Evolutionary conservation across 2,329 filamentous ascomycete genomes (phyloP).

Genomic region (Fusarium praegraminearum): DNA sequence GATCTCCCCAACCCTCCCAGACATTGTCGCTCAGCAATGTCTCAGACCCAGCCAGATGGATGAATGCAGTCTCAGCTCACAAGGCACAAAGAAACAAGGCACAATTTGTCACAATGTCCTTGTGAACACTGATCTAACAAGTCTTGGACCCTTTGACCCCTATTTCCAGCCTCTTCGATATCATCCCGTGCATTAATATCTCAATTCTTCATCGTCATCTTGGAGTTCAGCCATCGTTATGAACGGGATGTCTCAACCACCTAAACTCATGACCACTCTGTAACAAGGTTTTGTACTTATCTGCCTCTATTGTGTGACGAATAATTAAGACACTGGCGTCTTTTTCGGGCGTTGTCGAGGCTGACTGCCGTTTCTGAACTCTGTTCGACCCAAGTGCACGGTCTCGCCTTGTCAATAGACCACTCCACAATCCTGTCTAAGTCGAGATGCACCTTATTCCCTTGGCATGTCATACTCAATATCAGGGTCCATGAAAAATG

Average conservation of each 20-base stretch:
- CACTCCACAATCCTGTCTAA: slow-evolving; percentile 34
- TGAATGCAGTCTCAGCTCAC: slow-evolving; percentile 5
- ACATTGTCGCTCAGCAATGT: slow-evolving; percentile 21
- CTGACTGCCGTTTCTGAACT: slow-evolving; percentile 8
- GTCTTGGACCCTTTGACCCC: accelerated
- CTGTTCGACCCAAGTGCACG: neutral
- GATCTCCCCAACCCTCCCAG: slow-evolving; percentile 13
- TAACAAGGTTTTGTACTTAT: neutral
- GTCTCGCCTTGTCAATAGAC: slow-evolving; percentile 30
- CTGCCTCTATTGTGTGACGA: neutral
- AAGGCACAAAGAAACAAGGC: neutral
- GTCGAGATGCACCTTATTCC: slow-evolving; percentile 20
- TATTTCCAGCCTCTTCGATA: neutral
- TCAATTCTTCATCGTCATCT: neutral
- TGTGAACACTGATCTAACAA: accelerated
- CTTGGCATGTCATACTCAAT: slow-evolving; percentile 15
- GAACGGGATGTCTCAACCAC: slow-evolving; percentile 1
- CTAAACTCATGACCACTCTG: slow-evolving; percentile 9
- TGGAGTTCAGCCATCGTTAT: neutral
- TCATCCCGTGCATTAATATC: neutral
- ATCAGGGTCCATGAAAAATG: neutral
- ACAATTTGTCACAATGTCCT: neutral
- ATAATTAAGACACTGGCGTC: neutral
- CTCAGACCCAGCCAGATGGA: slow-evolving; percentile 22
- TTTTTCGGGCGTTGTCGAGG: slow-evolving; percentile 1